These are phyloP conservation scores for Colletotrichum higginsianum DNA, from an alignment of 2,329 filamentous ascomycete species.

Conservation along the genomic window DNA sequence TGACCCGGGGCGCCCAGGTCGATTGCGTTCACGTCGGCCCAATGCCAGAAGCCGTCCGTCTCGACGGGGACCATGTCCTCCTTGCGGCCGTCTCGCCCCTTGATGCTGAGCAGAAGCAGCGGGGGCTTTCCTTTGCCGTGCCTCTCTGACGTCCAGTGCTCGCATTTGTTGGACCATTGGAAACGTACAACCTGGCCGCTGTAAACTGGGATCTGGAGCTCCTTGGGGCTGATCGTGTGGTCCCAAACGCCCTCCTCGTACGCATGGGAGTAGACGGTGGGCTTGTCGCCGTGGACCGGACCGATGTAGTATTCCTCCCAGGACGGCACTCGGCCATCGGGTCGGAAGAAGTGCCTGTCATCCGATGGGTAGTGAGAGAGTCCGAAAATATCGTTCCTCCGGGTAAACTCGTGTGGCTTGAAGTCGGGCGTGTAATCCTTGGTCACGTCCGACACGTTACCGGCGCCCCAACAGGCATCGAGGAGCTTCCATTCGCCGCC, in stretches of 20 bases:
- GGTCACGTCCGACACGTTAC: constrained; percentile 69
- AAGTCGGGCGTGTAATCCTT: constrained; percentile 78
- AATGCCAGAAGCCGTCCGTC: constrained; percentile 86
- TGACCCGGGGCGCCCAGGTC: constrained; percentile 80
- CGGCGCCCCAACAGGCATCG: constrained; percentile 94
- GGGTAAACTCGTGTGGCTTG: constrained; percentile 71
- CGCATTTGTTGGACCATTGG: constrained; percentile 83
- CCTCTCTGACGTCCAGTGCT: constrained; percentile 84
- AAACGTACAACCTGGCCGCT: constrained; percentile 77
- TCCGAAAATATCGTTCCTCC: constrained; percentile 85
- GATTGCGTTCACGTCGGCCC: constrained; percentile 78
- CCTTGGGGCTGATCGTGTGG: constrained; percentile 73
- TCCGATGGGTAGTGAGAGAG: constrained; percentile 84
- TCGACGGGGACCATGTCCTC: constrained; percentile 80
- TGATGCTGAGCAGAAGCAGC: constrained; percentile 78
- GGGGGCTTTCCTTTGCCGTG: constrained; percentile 77
- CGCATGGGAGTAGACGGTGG: constrained; percentile 62
- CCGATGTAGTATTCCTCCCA: constrained; percentile 90
- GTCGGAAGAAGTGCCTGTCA: constrained; percentile 78
- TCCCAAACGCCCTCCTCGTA: constrained; percentile 67
- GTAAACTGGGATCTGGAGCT: constrained; percentile 72
- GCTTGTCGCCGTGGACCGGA: constrained; percentile 64
- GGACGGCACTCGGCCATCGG: constrained; percentile 75
- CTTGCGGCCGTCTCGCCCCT: constrained; percentile 76
- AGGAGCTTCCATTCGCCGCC: constrained; percentile 91